These are phyloP conservation scores for Panaeolus papilionaceus DNA, from an alignment of 768 basidiomycete genomes.

Conservation along the genomic window DNA sequence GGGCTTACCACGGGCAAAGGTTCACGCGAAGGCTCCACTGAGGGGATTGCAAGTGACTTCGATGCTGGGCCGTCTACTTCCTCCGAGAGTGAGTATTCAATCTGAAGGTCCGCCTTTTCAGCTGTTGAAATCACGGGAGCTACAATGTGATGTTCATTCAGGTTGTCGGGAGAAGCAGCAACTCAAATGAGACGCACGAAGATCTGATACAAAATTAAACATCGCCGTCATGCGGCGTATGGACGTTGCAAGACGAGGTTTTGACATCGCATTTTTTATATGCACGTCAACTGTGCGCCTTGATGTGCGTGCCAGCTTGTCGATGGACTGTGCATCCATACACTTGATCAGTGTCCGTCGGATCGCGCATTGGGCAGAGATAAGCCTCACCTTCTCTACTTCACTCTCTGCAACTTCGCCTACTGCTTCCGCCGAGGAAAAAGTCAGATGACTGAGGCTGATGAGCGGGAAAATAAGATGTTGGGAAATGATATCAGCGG, in stretches of 20 bases:
- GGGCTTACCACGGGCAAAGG: conserved; percentile 20
- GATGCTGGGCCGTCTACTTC: conserved; percentile 1
- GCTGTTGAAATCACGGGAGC: conserved; percentile 57
- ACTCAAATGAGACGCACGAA: conserved; percentile 55
- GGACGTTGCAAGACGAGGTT: conserved; percentile 69
- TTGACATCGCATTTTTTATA: conserved; percentile 72
- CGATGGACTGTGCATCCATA: conserved; percentile 55
- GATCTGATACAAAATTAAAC: conserved; percentile 68
- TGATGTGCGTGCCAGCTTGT: conserved; percentile 73
- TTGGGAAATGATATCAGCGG: conserved; percentile 77
- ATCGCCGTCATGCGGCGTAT: conserved; percentile 75
- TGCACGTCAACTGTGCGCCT: conserved; percentile 74
- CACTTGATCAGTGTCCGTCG: neutral
- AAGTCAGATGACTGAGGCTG: conserved; percentile 70
- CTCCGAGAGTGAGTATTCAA: conserved; percentile 16
- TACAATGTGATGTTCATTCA: conserved; percentile 33
- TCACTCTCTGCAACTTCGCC: conserved; percentile 60
- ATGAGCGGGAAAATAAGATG: conserved; percentile 82
- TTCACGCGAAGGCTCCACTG: conserved; percentile 7
- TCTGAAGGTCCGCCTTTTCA: conserved; percentile 50
- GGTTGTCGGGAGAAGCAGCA: conserved; percentile 24
- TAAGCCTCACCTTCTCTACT: conserved; percentile 65
- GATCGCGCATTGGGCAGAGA: neutral
- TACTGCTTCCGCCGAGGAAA: conserved; percentile 64
- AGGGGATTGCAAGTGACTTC: conserved; percentile 14